Percentiles rank a stretch among this genome's conserved stretches.
These are phyloP conservation scores for Coemansia sp. DNA, from an alignment of 192 early-diverging fungal species.

Conservation along the genomic window DNA sequence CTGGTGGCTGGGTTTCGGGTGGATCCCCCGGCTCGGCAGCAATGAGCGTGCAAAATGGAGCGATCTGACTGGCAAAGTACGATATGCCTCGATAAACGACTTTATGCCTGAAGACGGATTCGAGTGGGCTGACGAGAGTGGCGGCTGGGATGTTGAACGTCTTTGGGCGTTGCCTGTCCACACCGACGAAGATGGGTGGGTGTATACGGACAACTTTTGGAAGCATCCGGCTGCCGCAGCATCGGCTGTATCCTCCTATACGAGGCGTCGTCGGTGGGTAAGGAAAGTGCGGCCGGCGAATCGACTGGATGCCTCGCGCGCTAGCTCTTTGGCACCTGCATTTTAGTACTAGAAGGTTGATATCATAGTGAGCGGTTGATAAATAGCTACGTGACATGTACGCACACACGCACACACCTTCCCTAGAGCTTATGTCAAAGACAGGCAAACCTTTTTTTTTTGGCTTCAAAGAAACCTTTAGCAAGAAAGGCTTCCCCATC, in stretches of 20 bases:
- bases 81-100: conserved; percentile 57
- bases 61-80: conserved; percentile 62
- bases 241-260: conserved; percentile 58
- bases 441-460: no score
- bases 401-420: not conserved
- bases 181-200: conserved; percentile 66
- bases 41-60: conserved; percentile 69
- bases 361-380: not conserved
- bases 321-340: not conserved
- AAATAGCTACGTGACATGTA: not conserved
- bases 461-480: no score
- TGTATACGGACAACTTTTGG: conserved; percentile 74
- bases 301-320: conserved; percentile 5
- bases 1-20: conserved; percentile 79
- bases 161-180: conserved; percentile 51
- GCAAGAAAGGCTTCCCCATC: no score
- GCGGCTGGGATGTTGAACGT: conserved; percentile 64
- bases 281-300: conserved; percentile 44
- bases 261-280: conserved; percentile 70
- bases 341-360: not conserved
- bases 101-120: conserved; percentile 62
- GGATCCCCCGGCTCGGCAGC: conserved; percentile 66
- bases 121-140: conserved; percentile 58
- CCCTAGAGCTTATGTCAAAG: no score
- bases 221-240: conserved; percentile 46